Evolutionary conservation across 257 asterid species (phyloP).

Genomic region (Solanum sparsipilum): DNA sequence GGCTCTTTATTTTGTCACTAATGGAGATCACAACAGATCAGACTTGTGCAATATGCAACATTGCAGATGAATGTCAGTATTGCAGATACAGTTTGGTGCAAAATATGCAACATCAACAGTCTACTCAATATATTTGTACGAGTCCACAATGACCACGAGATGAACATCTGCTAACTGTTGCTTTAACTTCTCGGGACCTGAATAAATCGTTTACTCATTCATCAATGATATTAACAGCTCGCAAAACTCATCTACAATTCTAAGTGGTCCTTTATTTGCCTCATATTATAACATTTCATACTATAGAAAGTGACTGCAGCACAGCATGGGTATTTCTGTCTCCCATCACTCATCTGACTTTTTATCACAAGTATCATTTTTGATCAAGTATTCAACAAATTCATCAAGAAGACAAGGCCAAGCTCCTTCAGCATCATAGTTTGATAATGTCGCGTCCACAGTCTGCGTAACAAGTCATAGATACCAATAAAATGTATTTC

Average conservation of each 20-base stretch:
- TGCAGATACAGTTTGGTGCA: too few species aligned
- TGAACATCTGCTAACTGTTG: background rate
- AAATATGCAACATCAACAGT: background rate
- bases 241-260: background rate
- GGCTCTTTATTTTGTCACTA: too few species aligned
- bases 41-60: background rate
- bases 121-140: background rate
- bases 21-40: background rate
- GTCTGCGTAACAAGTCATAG: constrained; percentile 37
- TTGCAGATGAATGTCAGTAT: background rate
- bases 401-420: constrained; percentile 98
- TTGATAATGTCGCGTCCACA: constrained; percentile 68
- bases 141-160: background rate
- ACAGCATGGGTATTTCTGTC: background rate
- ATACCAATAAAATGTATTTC: background rate
- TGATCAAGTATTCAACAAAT: constrained; percentile 69
- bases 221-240: background rate
- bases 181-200: background rate
- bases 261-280: background rate
- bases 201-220: background rate
- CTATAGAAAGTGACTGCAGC: background rate
- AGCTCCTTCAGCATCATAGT: constrained; percentile 92
- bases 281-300: background rate
- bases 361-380: constrained; percentile 48
- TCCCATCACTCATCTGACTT: constrained; percentile 54